These are phyloP conservation scores for Saururus chinensis DNA, from an alignment of 164 flowering plant genomes.

Conservation along the genomic window DNA sequence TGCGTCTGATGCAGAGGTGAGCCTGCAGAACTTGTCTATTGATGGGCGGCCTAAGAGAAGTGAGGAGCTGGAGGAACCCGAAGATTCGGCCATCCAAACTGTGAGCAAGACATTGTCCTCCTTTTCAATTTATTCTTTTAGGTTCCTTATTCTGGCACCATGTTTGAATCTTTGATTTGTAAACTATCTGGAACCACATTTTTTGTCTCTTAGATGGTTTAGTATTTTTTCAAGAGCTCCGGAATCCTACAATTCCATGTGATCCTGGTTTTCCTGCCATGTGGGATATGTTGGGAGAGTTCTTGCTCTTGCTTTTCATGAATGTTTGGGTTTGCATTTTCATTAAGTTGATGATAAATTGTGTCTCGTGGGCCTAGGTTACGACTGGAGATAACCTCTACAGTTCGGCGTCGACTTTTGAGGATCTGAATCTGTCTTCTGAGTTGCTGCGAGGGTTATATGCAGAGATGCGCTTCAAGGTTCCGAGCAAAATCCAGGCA, in stretches of 20 bases:
- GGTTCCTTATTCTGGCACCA: not conserved
- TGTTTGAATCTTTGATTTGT: not conserved
- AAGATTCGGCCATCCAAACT: constrained; percentile 47
- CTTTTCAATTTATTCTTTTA: not conserved
- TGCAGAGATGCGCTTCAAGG: constrained; percentile 71
- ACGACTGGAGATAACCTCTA: constrained; percentile 69
- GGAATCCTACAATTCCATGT: too few relatives aligned
- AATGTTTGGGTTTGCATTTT: too few relatives aligned
- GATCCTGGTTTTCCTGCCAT: too few relatives aligned
- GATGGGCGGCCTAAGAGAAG: constrained; percentile 12
- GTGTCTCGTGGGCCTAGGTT: constrained; percentile 29
- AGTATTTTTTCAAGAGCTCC: too few relatives aligned
- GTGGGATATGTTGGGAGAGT: not conserved
- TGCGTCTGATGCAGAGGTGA: not conserved
- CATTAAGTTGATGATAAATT: not conserved
- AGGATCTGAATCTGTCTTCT: constrained; percentile 65
- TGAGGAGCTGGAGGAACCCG: constrained; percentile 47
- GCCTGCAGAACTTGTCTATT: constrained; percentile 18
- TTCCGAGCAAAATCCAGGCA: constrained; percentile 86
- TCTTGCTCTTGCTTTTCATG: not conserved
- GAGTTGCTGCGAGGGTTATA: constrained; percentile 78
- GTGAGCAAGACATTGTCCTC: constrained; percentile 21
- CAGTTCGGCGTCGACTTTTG: constrained; percentile 65
- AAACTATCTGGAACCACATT: too few relatives aligned
- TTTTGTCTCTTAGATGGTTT: too few relatives aligned